Evolutionary conservation across 2,329 filamentous ascomycete species (phyloP).

Genomic region (Trichoderma atrobrunneum): DNA sequence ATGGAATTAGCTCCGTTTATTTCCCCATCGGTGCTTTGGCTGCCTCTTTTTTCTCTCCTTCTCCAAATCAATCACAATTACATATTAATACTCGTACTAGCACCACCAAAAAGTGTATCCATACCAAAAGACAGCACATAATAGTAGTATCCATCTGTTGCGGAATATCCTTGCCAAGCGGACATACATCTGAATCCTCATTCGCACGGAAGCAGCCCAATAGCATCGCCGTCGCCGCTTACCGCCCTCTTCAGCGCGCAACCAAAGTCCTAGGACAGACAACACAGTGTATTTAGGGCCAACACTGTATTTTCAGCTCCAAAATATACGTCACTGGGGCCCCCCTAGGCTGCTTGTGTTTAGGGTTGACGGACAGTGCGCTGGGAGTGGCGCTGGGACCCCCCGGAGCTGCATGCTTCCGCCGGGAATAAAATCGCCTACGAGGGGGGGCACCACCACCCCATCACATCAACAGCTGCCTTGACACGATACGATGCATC

Average conservation of each 20-base stretch:
- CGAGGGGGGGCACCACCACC: neutral
- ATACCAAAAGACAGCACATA: neutral
- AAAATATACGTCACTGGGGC: neutral
- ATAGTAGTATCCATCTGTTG: neutral
- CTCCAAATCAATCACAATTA: neutral
- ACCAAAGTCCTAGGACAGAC: neutral
- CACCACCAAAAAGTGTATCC: neutral
- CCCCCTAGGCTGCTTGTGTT: neutral
- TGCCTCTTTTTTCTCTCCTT: neutral
- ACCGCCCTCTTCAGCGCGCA: neutral
- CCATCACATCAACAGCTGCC: neutral
- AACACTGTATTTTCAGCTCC: neutral
- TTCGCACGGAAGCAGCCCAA: neutral
- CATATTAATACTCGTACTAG: neutral
- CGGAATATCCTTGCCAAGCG: neutral
- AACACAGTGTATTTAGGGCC: neutral
- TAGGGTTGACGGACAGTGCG: conserved; percentile 7
- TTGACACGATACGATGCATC: neutral
- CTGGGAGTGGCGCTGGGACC: conserved; percentile 1
- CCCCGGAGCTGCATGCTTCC: conserved; percentile 10
- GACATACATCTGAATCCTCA: neutral
- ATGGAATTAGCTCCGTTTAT: neutral
- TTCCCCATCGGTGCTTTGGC: neutral
- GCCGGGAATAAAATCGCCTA: conserved; percentile 18
- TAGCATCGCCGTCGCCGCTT: neutral